Evolutionary conservation across 176 grass and related monocot genomes (phyloP), one percentile per base, ranked within the genome.

Genomic region (Coix lacrymajobi): DNA sequence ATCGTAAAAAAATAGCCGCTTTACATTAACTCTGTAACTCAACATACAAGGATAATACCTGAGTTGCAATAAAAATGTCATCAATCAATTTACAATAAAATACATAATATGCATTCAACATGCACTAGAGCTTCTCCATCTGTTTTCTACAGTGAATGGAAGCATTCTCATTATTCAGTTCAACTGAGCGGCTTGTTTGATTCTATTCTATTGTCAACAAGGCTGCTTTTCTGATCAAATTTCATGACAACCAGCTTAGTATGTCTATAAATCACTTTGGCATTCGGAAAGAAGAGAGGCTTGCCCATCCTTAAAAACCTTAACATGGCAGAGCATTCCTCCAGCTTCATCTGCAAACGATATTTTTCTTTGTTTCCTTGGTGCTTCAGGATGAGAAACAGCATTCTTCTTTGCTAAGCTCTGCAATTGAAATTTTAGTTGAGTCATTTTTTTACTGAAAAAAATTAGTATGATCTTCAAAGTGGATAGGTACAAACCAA

Each of bases 301-400:
- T 49, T 78, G 52, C 36, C 75, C 71, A 66, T 87, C 82, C 26
- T 71, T 87, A 68, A 93, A 98, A 81, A 90, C 76, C 82, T 82
- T 91, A 30, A 93, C 82, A 80, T 93, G 88, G 77, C 96, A 98
- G n/a, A 98, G 85, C 80, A 44, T 84, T 68, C 92, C 91, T 14
- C 96, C 96, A 45, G 87, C 91, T 90, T 98, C 96, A 87, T 95
- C 96, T 56, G 92, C 96, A 75, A 98, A 98, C 66, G 43, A 88
- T 84, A 95, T 95, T 83, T 88, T 98, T 83, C 83, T 89, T 82
- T 65, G 69, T 71, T 85, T 87, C 67, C 85, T 95, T 20, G 29
- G 73, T 33, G 51, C 63, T 65, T 79, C 79, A 80, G 67, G 60
- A 80, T 71, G 61, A 70, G 80, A 46, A 69, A 63, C 78, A 46